Base-by-base conservation (phyloP, 257 asterid species). In the Osmanthus fragrans region DNA sequence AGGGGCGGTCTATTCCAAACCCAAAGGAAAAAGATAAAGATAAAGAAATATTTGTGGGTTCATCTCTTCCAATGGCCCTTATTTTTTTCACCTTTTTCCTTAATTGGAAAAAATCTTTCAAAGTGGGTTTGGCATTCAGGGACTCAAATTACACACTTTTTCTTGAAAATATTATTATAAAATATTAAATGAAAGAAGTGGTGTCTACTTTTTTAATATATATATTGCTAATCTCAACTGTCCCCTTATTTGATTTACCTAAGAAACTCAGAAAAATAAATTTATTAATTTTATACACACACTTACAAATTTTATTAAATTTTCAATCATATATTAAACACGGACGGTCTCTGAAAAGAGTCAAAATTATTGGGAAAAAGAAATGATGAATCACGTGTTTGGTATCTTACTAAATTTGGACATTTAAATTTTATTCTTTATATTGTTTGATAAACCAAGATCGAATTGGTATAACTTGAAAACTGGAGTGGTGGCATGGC, bases 1-100 rank as follows among this genome's bases (percentile, higher is more conserved):
- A 80, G 68, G 72, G 85, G 49, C 29, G 86, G 93, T 86, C 88
- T 37, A 83, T 83, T 90, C 90, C 93, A 79, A 90, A 71, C 73
- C 78, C 79, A 79, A 80, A 70, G 88, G 89, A 87, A 87, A 87
- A 86, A 13, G 30, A 34, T 11, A 66, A 34, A 6, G 15, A 45
- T 15, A 16, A 65, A 45, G 23, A 72, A 42, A 4, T 51, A 73
- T 16, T 66, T 80, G 90, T 84, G 84, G 76, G 75, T 77, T 77
- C 70, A 68, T 76, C 71, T 64, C 79, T 77, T 73, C 76, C 79
- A 74, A 74, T 81, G 87, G 82, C 74, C 58, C 7, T 76, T 25
- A 49, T 45, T 32, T 60, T 60, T 72, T 74, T 45, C 0, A 45
- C 77, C 66, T 21, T 73, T 85, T 87, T 81, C 85, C 87, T 60